Evolutionary conservation across 352 stramenopile species (phyloP).

Genomic region (Peronospora destructor): DNA sequence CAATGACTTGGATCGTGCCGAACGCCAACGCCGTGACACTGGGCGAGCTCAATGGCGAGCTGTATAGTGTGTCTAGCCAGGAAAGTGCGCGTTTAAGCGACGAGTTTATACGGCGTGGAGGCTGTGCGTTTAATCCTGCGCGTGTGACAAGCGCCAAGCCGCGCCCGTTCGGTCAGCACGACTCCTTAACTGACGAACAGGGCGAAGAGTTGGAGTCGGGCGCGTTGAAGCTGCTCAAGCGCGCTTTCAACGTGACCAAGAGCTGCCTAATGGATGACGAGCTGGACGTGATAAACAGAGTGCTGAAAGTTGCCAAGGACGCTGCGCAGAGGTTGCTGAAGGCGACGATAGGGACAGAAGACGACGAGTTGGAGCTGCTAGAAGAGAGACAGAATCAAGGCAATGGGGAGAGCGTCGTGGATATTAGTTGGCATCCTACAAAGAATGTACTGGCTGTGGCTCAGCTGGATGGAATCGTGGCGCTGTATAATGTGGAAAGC

Average conservation of each 20-base stretch:
- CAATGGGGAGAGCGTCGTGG: constrained; percentile 41
- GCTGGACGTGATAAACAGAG: constrained; percentile 36
- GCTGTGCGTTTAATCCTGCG: constrained; percentile 45
- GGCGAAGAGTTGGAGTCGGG: constrained; percentile 36
- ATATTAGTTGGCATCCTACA: constrained; percentile 55
- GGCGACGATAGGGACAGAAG: constrained; percentile 18
- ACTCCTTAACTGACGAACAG: constrained; percentile 51
- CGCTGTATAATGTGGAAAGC: constrained; percentile 52
- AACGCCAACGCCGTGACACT: constrained; percentile 65
- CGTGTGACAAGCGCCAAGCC: constrained; percentile 46
- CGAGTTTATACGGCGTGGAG: constrained; percentile 56
- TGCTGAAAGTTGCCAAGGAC: constrained; percentile 19
- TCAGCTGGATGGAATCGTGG: constrained; percentile 57
- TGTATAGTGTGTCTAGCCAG: constrained; percentile 57
- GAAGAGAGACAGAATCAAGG: constrained; percentile 5
- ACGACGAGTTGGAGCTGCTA: constrained; percentile 23
- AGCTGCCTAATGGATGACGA: constrained; percentile 63
- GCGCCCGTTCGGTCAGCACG: constrained; percentile 48
- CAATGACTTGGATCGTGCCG: constrained; percentile 61
- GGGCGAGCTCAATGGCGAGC: constrained; percentile 62
- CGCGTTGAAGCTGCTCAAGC: constrained; percentile 39
- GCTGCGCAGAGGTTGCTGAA: constrained; percentile 24
- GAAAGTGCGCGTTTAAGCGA: constrained; percentile 56
- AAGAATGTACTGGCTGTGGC: constrained; percentile 57
- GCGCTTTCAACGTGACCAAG: constrained; percentile 13